Percentiles rank a stretch among this genome's conserved stretches.
Conservation (phyloP, 192 early-diverging fungal species). For the Gamsiella multidivaricata region DNA sequence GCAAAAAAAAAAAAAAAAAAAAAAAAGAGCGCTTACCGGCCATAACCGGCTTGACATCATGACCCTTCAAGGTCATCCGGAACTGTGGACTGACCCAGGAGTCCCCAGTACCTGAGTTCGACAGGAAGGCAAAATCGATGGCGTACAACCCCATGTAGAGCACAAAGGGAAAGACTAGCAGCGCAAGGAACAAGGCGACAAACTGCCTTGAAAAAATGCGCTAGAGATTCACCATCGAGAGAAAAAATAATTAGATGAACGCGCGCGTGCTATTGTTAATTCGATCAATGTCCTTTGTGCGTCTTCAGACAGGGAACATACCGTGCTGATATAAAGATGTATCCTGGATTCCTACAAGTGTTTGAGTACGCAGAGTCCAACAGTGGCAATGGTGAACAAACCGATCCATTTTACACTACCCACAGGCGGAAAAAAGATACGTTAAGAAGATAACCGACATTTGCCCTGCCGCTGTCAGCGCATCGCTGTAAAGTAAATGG, state of each 20-base stretch:
- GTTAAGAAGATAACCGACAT: background rate
- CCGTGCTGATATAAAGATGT: constrained; percentile 68
- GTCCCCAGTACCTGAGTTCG: constrained; percentile 86
- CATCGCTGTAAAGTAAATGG: too few relatives aligned
- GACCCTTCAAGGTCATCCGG: constrained; percentile 83
- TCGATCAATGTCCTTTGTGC: too few relatives aligned
- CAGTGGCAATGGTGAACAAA: constrained; percentile 83
- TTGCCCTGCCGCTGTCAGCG: too few relatives aligned
- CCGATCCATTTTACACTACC: constrained; percentile 94
- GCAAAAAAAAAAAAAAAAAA: too few relatives aligned
- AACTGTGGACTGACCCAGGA: constrained; percentile 90
- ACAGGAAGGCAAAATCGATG: constrained; percentile 87
- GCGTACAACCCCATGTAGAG: constrained; percentile 87
- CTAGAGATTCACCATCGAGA: background rate
- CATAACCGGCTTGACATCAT: constrained; percentile 59
- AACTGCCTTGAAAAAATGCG: constrained; percentile 74
- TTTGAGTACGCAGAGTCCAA: constrained; percentile 85
- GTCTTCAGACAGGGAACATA: constrained; percentile 4
- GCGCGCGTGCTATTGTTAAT: too few relatives aligned
- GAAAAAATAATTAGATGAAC: too few relatives aligned
- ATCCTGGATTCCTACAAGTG: constrained; percentile 89
- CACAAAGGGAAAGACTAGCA: constrained; percentile 80
- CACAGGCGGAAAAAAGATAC: background rate
- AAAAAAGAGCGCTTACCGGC: constrained; percentile 68
- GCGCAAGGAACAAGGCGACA: constrained; percentile 77